Evolutionary conservation across 2,329 filamentous ascomycete genomes (phyloP).

Genomic region (Penicillium vulpinum): DNA sequence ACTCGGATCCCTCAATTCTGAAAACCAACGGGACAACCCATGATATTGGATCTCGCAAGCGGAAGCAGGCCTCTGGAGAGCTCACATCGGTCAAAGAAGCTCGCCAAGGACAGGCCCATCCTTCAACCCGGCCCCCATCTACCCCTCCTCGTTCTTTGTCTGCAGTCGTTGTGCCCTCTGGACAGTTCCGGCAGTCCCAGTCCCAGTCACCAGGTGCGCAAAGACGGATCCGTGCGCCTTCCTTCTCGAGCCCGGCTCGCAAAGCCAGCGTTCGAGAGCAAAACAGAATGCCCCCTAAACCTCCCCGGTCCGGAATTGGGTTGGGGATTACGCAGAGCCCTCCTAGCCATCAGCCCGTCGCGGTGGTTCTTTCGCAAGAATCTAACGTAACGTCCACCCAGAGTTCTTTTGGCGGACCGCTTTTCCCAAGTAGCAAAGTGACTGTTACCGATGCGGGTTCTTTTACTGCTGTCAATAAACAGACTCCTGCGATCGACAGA

Average conservation of each 20-base stretch:
- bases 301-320: slow-evolving; percentile 20
- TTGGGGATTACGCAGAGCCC: slow-evolving; percentile 33
- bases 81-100: slow-evolving; percentile 26
- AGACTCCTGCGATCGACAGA: slow-evolving; percentile 16
- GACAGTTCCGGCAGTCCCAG: background rate
- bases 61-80: slow-evolving; percentile 27
- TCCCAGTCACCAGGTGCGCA: slow-evolving; percentile 1
- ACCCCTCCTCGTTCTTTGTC: background rate
- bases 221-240: slow-evolving; percentile 17
- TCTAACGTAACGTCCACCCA: background rate
- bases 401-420: background rate
- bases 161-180: background rate
- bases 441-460: background rate
- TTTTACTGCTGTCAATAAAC: background rate
- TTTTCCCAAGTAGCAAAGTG: background rate
- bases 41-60: slow-evolving; percentile 22
- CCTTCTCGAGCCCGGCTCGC: slow-evolving; percentile 22
- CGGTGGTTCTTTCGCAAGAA: background rate
- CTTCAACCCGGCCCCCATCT: background rate
- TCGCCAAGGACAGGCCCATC: slow-evolving; percentile 10
- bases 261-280: background rate
- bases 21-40: background rate
- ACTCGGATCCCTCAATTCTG: background rate
- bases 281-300: background rate
- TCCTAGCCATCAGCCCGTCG: slow-evolving; percentile 15